phyloP scores from a whole-genome alignment of 768 basidiomycete genomes.

The Mycena crocata region DNA sequence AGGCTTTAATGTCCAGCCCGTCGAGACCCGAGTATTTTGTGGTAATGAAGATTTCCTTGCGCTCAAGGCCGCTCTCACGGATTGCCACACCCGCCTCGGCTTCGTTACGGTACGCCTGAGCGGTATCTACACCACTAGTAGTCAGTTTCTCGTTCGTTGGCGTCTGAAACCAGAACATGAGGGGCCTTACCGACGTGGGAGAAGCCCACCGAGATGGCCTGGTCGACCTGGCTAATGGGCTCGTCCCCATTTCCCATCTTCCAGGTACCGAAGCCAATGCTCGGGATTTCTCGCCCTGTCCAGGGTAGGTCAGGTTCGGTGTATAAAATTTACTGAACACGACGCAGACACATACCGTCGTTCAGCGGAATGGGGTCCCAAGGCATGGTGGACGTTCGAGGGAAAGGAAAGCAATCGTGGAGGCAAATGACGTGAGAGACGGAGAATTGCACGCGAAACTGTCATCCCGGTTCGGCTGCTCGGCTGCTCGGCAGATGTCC shows the following conservation, averaged over 20 bases:
- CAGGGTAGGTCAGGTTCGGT: not conserved
- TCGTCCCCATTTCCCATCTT: slow-evolving; percentile 67
- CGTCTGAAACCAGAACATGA: not conserved
- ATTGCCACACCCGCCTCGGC: slow-evolving; percentile 64
- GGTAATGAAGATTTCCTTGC: slow-evolving; percentile 72
- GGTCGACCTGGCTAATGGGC: slow-evolving; percentile 66
- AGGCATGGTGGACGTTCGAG: slow-evolving; percentile 58
- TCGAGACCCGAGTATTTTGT: slow-evolving; percentile 70
- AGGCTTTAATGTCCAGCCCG: slow-evolving; percentile 64
- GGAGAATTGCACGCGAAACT: not conserved
- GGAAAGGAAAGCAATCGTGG: not conserved
- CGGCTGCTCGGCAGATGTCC: not conserved
- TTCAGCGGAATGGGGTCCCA: slow-evolving; percentile 70
- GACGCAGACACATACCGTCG: slow-evolving; percentile 55
- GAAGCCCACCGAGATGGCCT: slow-evolving; percentile 72
- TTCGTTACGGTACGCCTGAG: slow-evolving; percentile 72
- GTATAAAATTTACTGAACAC: too few relatives aligned
- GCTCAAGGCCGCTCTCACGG: slow-evolving; percentile 65
- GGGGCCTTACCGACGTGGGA: slow-evolving; percentile 64
- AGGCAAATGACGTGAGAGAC: not conserved
- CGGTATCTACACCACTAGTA: slow-evolving; percentile 58
- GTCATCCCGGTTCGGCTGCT: too few relatives aligned
- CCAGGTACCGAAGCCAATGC: slow-evolving; percentile 76
- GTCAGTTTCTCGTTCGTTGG: not conserved
- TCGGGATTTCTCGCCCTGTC: slow-evolving; percentile 60